Evolutionary conservation across 2,329 filamentous ascomycete species (phyloP).

Genomic region (Nigrospora sphaerica): DNA sequence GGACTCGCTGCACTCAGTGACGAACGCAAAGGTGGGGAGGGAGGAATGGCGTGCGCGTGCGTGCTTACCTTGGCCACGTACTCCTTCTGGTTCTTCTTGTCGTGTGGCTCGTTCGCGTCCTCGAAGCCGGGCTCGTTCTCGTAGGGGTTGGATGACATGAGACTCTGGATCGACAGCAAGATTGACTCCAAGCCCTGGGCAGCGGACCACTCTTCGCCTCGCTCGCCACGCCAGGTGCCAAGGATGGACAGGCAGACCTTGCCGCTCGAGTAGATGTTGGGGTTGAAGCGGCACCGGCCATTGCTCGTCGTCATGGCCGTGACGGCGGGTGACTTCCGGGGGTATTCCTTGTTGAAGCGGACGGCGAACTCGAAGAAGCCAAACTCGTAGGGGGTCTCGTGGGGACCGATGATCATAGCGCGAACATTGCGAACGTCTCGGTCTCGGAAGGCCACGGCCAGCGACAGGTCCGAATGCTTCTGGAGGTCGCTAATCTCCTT

Average conservation of each 20-base stretch:
- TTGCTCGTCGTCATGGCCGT: constrained; percentile 77
- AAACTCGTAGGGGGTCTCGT: constrained; percentile 93
- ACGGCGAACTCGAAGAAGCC: constrained; percentile 92
- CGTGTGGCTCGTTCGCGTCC: constrained; percentile 56
- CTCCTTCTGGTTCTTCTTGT: constrained; percentile 65
- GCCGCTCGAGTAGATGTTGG: constrained; percentile 87
- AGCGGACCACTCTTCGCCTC: constrained; percentile 91
- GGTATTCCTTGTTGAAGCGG: constrained; percentile 80
- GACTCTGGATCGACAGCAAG: constrained; percentile 87
- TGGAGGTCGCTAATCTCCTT: constrained; percentile 87
- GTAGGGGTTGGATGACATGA: constrained; percentile 91
- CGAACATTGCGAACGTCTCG: constrained; percentile 82
- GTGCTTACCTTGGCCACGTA: constrained; percentile 69
- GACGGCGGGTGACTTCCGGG: constrained; percentile 55
- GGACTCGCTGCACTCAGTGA: background rate
- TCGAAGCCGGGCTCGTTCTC: constrained; percentile 96
- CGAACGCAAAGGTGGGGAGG: background rate
- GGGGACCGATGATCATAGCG: constrained; percentile 84
- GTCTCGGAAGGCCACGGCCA: constrained; percentile 83
- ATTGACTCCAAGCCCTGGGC: constrained; percentile 94
- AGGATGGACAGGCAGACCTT: constrained; percentile 94
- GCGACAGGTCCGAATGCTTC: constrained; percentile 73
- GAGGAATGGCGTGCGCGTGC: background rate
- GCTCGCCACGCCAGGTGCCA: constrained; percentile 90
- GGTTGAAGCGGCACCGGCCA: constrained; percentile 88